Evolutionary conservation across 2,329 filamentous ascomycete genomes (phyloP).

Genomic region (Byssothecium circinans): DNA sequence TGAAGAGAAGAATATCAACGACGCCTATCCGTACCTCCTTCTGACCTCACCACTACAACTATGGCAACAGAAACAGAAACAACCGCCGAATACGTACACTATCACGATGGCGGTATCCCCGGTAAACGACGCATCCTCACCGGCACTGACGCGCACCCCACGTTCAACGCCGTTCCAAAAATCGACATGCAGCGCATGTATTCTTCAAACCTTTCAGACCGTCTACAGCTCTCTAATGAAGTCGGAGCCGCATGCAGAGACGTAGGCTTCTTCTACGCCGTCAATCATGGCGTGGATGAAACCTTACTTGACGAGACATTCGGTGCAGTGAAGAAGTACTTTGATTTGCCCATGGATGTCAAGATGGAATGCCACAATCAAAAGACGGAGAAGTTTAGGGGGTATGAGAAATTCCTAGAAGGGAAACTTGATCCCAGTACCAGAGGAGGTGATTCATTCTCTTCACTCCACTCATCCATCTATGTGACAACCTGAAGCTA

Average conservation of each 20-base stretch:
- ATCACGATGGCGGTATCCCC: constrained; percentile 35
- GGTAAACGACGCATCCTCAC: constrained; percentile 30
- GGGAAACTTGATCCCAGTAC: constrained; percentile 41
- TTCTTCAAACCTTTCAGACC: constrained; percentile 25
- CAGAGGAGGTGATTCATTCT: constrained; percentile 24
- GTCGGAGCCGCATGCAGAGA: constrained; percentile 38
- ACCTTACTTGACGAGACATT: constrained; percentile 32
- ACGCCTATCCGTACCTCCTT: too few relatives aligned
- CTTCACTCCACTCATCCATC: background rate
- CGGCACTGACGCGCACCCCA: constrained; percentile 25
- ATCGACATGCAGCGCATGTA: constrained; percentile 36
- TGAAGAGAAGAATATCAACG: too few relatives aligned
- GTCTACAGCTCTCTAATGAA: constrained; percentile 30
- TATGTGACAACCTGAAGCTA: background rate
- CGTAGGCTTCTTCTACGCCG: constrained; percentile 39
- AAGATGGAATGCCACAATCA: constrained; percentile 44
- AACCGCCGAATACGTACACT: constrained; percentile 27
- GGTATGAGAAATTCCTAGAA: constrained; percentile 42
- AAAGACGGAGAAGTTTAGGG: constrained; percentile 39
- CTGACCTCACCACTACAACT: too few relatives aligned
- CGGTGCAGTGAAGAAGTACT: constrained; percentile 32
- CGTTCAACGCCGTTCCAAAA: constrained; percentile 30
- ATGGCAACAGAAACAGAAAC: constrained; percentile 7
- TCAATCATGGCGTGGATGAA: constrained; percentile 35
- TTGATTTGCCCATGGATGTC: constrained; percentile 30